phyloP scores from a whole-genome alignment of 2,329 filamentous ascomycete species.

The Didymella lethalis region DNA sequence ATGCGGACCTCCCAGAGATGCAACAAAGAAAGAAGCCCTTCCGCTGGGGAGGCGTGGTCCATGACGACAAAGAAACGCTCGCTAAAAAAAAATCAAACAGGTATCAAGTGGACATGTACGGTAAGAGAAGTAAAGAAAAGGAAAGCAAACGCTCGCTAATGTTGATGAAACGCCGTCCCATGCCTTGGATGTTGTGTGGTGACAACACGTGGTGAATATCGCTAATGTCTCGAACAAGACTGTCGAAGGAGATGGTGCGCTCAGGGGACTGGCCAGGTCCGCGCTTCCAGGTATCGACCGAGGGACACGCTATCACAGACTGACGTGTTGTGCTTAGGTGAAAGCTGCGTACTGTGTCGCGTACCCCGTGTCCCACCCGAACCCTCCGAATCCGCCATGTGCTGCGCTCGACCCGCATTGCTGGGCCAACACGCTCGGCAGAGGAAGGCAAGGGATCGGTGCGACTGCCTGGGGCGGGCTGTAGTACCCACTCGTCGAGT shows the following conservation, averaged over 20 bases:
- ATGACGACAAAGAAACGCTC: constrained; percentile 46
- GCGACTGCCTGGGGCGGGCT: constrained; percentile 77
- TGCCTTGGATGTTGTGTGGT: constrained; percentile 56
- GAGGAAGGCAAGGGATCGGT: constrained; percentile 76
- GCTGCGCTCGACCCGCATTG: constrained; percentile 75
- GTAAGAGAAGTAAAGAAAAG: constrained; percentile 31
- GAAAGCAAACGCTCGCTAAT: constrained; percentile 51
- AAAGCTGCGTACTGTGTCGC: constrained; percentile 74
- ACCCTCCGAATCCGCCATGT: constrained; percentile 72
- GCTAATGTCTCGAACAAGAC: constrained; percentile 54
- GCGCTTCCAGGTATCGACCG: constrained; percentile 47
- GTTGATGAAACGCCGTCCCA: constrained; percentile 64
- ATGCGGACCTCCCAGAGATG: constrained; percentile 56
- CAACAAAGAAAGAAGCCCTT: constrained; percentile 41
- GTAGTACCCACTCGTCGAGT: constrained; percentile 66
- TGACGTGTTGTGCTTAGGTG: constrained; percentile 68
- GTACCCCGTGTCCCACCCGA: constrained; percentile 90
- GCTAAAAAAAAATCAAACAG: constrained; percentile 54
- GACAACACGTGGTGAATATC: constrained; percentile 40
- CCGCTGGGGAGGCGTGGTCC: constrained; percentile 44
- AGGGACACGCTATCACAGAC: constrained; percentile 37
- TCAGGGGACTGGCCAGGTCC: constrained; percentile 55
- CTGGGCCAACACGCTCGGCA: constrained; percentile 87
- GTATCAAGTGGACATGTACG: constrained; percentile 48
- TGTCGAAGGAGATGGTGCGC: constrained; percentile 52